Percentiles rank a stretch among this genome's conserved stretches.
phyloP scores from a whole-genome alignment of 2,329 filamentous ascomycete species.

The Fusarium vanettenii region DNA sequence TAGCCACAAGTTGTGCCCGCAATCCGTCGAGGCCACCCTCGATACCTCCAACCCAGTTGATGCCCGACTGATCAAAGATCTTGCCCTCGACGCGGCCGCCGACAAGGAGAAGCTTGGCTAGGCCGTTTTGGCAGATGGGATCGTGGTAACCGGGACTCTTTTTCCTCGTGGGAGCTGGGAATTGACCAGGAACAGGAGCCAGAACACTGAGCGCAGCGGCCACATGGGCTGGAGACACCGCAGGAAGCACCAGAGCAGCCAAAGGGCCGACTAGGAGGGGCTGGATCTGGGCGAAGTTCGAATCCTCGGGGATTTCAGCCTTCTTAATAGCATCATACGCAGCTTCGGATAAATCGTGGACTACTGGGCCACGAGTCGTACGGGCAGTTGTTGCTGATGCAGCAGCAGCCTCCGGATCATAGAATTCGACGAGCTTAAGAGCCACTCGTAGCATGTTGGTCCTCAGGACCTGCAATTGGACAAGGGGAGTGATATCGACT shows the following conservation, averaged over 20 bases:
- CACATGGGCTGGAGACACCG: constrained; percentile 85
- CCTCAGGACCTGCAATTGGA: constrained; percentile 86
- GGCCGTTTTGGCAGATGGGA: constrained; percentile 77
- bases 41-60: constrained; percentile 77
- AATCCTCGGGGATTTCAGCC: constrained; percentile 50
- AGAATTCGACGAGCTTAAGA: constrained; percentile 88
- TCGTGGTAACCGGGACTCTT: constrained; percentile 87
- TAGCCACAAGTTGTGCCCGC: constrained; percentile 80
- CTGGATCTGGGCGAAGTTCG: constrained; percentile 69
- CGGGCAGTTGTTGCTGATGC: constrained; percentile 46
- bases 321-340: constrained; percentile 62
- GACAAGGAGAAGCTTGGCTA: constrained; percentile 88
- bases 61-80: constrained; percentile 80
- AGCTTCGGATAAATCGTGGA: constrained; percentile 65
- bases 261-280: constrained; percentile 86
- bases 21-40: constrained; percentile 84
- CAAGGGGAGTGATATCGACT: constrained; percentile 64
- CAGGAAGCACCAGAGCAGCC: constrained; percentile 82
- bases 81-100: constrained; percentile 89
- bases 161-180: constrained; percentile 81
- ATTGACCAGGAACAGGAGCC: constrained; percentile 75
- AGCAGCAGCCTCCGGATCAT: constrained; percentile 61
- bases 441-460: constrained; percentile 91
- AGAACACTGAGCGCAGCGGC: constrained; percentile 84
- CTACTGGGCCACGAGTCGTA: constrained; percentile 49